Percentiles rank a stretch among this genome's conserved stretches.
Conservation (phyloP, 306 rosid species). For the Casuarina cunninghamiana region DNA sequence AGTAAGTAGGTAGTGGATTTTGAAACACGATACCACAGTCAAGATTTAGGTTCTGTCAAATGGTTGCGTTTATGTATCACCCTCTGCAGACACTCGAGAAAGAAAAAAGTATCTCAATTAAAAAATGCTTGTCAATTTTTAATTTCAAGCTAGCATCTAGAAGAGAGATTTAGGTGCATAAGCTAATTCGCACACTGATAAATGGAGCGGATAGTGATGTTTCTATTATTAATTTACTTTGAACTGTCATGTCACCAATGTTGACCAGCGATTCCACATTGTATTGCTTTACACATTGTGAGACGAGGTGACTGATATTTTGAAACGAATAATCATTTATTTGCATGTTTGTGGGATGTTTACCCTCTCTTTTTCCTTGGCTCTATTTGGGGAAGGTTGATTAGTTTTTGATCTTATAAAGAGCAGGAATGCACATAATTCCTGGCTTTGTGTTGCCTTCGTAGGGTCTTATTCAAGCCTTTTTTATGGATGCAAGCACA, state of each 20-base stretch:
- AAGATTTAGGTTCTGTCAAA: not conserved
- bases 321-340: not conserved
- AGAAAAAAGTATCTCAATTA: not conserved
- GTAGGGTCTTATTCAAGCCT: not conserved
- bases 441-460: not conserved
- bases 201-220: not conserved
- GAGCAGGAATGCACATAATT: not conserved
- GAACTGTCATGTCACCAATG: not conserved
- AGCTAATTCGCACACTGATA: not conserved
- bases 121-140: not conserved
- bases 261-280: not conserved
- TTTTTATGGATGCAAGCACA: not conserved
- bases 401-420: not conserved
- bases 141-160: not conserved
- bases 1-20: not conserved
- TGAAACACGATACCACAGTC: not conserved
- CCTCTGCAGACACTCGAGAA: not conserved
- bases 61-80: not conserved
- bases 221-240: too few species aligned
- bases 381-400: not conserved
- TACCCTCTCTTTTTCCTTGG: not conserved
- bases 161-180: not conserved
- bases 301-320: not conserved
- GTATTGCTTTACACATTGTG: not conserved
- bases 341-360: not conserved